These are phyloP conservation scores for Potentilla sterilis DNA, from an alignment of 306 rosid genomes.

Conservation along the genomic window DNA sequence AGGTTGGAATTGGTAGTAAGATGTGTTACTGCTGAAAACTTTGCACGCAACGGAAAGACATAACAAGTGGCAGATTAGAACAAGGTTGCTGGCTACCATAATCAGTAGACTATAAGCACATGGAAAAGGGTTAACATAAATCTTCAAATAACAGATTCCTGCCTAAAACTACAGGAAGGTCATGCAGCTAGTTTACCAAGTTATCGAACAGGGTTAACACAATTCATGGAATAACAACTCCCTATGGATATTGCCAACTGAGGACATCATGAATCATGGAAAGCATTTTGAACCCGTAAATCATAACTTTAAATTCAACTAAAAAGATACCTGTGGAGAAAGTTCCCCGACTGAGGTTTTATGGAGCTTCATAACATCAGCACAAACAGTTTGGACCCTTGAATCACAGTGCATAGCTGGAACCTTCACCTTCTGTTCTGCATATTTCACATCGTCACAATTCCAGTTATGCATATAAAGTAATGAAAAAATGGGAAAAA, in stretches of 20 bases:
- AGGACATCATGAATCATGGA: constrained; percentile 46
- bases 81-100: neutral
- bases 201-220: neutral
- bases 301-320: constrained; percentile 33
- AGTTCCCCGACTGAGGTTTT: constrained; percentile 42
- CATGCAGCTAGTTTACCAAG: neutral
- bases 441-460: constrained; percentile 32
- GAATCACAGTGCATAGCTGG: constrained; percentile 78
- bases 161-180: neutral
- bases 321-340: constrained; percentile 57
- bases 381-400: constrained; percentile 66
- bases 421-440: constrained; percentile 83
- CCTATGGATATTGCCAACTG: constrained; percentile 46
- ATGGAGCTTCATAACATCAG: constrained; percentile 72
- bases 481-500: neutral
- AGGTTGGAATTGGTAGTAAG: neutral
- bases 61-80: neutral
- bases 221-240: constrained; percentile 1
- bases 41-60: neutral
- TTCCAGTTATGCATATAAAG: neutral
- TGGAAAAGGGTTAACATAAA: neutral
- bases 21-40: too few relatives aligned
- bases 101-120: neutral
- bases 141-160: neutral
- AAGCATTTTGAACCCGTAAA: constrained; percentile 50